Base-by-base conservation (phyloP, 1,284 basidiomycete genomes). In the Ustilago curta region DNA sequence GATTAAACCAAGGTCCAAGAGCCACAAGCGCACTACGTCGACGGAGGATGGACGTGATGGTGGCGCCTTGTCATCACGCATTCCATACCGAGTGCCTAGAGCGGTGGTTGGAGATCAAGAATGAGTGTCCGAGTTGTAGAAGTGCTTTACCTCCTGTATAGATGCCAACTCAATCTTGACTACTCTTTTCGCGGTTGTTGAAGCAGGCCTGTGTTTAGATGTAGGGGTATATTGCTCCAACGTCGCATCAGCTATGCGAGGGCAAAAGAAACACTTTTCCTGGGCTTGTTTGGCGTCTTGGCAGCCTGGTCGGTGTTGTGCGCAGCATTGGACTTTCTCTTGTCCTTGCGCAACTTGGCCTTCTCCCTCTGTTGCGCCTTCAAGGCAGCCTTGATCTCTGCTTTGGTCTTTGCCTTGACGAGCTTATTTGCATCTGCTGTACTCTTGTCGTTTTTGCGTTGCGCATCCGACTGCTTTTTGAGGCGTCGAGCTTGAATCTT, bases 111-210 rank as follows among this genome's bases (percentile, higher is more conserved):
- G 54, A 58, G 42, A 73, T 77, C 59, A 73, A 77, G 51, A 58
- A 59, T 29, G 72, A 77, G 32, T 76, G 73, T 59, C 73, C 73
- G 12, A 76, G 73, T 58, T 76, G 73, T 55, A 40, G 73, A 23
- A 59, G 57, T 27, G 40, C 23, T 2, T 29, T 76, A 3, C 68
- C 73, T 3, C 50, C 68, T 47, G 61, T 68, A 8, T 76, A 59
- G 43, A 31, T 35, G 7, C 35, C 3, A 31, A n/a, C 9, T 5
- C 18, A 39, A 39, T 42, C 16, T 2, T 11, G 5, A 8, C 19
- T 40, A 18, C 14, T 43, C n/a, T 35, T 7, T 37, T n/a, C 5
- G n/a, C n/a, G n/a, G 8, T 8, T 29, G 23, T 40, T 8, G 47
- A 21, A 29, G 9, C 0, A 35, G 18, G 21, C 48, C 37, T 50